Base-by-base conservation (phyloP, 2,329 filamentous ascomycete genomes). In the Aspergillus fructus region DNA sequence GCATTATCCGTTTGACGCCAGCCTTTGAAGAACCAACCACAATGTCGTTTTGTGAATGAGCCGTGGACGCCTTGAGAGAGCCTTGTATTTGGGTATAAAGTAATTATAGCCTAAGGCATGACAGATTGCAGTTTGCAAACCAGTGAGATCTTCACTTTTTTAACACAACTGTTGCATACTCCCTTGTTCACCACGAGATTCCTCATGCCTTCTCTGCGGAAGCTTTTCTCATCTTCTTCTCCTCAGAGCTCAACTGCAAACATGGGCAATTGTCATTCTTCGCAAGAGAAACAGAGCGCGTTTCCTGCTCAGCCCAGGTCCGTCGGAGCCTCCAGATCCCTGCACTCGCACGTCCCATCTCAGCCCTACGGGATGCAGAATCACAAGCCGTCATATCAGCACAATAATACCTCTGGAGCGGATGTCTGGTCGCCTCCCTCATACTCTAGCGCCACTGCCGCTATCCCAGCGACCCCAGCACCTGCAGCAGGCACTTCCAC, bases 401-500 rank as follows among this genome's bases (percentile, higher is more conserved):
- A 30, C 34, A 37, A 37, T 37, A 37, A 5, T n/a, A 15, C 5
- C 34, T 40, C 33, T 17, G 50, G 40, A 7, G 41, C 15, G 17
- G 41, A 47, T 23, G 23, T 52, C 21, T 66, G 64, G 62, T 55
- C 62, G 23, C 64, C 64, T 13, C 64, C 64, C 19, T 62, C 63
- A 7, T 64, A 66, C 45, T 39, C 56, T 21, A 50, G 48, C 21
- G 42, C 53, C 43, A 40, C 39, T 23, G 17, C 13, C 7, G 33
- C 21, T 13, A 40, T 30, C 3, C 27, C 33, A 8, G 19, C 13
- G 12, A 39, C 30, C 12, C 17, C 51, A 12, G 15, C 17, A 17
- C 19, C 48, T 15, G 41, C 54, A 30, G 30, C 49, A 3, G 48
- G 53, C 49, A 74, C 80, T 17, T 53, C 56, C 47, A 46, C 17